Percentiles rank a stretch among this genome's conserved stretches.
Evolutionary conservation across 495 filamentous ascomycete species (phyloP).

Genomic region (Hyphodiscus hymeniophilus): DNA sequence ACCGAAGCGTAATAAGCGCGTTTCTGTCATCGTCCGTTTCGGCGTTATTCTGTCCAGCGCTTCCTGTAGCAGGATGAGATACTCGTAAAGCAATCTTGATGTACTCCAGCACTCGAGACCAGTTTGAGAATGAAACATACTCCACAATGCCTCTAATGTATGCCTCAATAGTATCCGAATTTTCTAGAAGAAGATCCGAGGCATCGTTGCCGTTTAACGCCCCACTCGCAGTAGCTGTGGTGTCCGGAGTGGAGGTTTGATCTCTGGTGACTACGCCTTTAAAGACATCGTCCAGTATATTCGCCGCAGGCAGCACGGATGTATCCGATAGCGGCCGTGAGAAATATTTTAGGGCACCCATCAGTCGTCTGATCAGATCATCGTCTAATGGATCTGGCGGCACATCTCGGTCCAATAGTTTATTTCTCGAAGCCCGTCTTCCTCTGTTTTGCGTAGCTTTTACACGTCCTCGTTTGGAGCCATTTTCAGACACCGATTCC

Average conservation of each 20-base stretch:
- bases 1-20: constrained; percentile 40
- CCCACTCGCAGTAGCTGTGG: constrained; percentile 2
- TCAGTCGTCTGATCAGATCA: constrained; percentile 15
- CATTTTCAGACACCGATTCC: constrained; percentile 22
- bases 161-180: constrained; percentile 30
- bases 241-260: constrained; percentile 2
- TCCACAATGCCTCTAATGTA: constrained; percentile 45
- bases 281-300: constrained; percentile 19
- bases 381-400: constrained; percentile 16
- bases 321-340: constrained; percentile 21
- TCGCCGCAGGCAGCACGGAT: constrained; percentile 20
- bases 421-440: constrained; percentile 15
- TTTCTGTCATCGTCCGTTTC: constrained; percentile 43
- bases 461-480: constrained; percentile 5
- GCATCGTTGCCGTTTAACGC: constrained; percentile 22
- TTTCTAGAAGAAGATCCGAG: constrained; percentile 24
- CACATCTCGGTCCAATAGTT: constrained; percentile 5
- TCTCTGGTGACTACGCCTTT: constrained; percentile 26
- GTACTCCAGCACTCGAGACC: constrained; percentile 47
- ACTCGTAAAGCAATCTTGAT: constrained; percentile 37
- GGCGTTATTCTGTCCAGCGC: constrained; percentile 26
- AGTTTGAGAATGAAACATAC: constrained; percentile 53
- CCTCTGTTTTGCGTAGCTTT: constrained; percentile 2
- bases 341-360: constrained; percentile 23
- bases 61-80: constrained; percentile 27